Evolutionary conservation across 169 alveolate species (phyloP), one percentile per base, ranked within the genome.

Genomic region (Eimeria zaria): DNA sequence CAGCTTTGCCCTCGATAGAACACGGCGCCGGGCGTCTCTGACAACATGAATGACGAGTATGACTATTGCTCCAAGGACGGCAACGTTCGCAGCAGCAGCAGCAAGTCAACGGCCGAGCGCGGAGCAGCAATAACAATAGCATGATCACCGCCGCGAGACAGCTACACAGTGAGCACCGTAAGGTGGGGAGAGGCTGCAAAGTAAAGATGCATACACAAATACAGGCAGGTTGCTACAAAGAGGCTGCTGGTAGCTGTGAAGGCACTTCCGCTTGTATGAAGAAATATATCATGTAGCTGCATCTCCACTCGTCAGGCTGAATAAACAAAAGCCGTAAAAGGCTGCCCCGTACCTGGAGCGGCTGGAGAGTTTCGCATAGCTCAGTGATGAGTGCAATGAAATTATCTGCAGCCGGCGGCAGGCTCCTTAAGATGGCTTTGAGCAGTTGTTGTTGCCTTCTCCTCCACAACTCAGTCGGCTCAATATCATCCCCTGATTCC

Each of bases 41-140:
- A 71, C 93, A 87, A 55, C 73, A 51, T 14, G 93, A 87, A 62
- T 87, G 93, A 41, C 93, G 93, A 11, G 60, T 44, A 55, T 87
- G 93, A 41, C 93, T 87, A 48, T n/a, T 62, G 93, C 81, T 60
- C 93, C 93, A 87, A 27, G 93, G 93, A 41, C 93, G 93, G 20
- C 93, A 87, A 41, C 93, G 81, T 87, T 87, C 93, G 93, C 93
- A 87, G 81, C 93, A 87, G 83, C 93, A 87, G 64, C 93, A 87
- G n/a, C 93, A 87, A 27, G 93, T 87, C 93, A 87, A 44, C 60
- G 93, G 93, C 67, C 93, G 93, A 20, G 93, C 93, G 44, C 93
- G 93, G 24, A 87, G 71, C 83, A 87, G 62, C 93, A 87, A 44
- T 83, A 87, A 41, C 93, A 87, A 39, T 14, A 87, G 67, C 78